Conservation (phyloP, 1,284 basidiomycete species). For the Malassezia slooffiae region DNA sequence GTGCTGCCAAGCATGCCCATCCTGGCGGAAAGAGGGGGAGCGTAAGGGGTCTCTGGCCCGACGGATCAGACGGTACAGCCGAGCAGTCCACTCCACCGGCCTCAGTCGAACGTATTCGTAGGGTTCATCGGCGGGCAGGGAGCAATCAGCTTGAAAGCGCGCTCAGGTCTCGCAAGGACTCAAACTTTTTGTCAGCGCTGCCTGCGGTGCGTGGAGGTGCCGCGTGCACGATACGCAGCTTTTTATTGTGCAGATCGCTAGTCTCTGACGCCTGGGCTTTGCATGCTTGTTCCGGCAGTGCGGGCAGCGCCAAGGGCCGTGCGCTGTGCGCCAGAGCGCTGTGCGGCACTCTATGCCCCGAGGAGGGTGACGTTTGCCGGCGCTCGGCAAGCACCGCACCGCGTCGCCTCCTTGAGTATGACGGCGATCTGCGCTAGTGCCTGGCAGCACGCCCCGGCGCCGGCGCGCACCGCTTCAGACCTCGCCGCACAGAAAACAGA, state of each 20-base stretch:
- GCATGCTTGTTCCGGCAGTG: too few species aligned
- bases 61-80: conserved; percentile 16
- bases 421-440: too few species aligned
- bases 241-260: too few species aligned
- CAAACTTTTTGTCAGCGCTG: conserved; percentile 16
- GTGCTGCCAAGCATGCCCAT: conserved; percentile 16
- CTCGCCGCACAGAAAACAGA: not conserved
- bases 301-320: too few species aligned
- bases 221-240: too few species aligned
- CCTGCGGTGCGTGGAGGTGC: too few species aligned
- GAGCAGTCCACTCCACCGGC: conserved; percentile 18
- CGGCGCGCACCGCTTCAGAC: not conserved
- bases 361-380: too few species aligned
- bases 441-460: not conserved
- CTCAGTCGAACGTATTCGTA: conserved; percentile 17
- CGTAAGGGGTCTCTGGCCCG: conserved; percentile 1
- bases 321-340: too few species aligned
- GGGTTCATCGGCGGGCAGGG: conserved; percentile 15
- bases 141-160: conserved; percentile 20
- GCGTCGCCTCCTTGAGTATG: too few species aligned
- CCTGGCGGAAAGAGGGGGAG: conserved; percentile 13
- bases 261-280: too few species aligned
- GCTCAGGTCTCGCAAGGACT: conserved; percentile 12
- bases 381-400: too few species aligned
- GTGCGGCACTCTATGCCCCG: too few species aligned